A percentile compares a stretch with the other conserved stretches of the same genome.
Conservation (phyloP, 2,329 filamentous ascomycete genomes). For the Alternaria sp. region DNA sequence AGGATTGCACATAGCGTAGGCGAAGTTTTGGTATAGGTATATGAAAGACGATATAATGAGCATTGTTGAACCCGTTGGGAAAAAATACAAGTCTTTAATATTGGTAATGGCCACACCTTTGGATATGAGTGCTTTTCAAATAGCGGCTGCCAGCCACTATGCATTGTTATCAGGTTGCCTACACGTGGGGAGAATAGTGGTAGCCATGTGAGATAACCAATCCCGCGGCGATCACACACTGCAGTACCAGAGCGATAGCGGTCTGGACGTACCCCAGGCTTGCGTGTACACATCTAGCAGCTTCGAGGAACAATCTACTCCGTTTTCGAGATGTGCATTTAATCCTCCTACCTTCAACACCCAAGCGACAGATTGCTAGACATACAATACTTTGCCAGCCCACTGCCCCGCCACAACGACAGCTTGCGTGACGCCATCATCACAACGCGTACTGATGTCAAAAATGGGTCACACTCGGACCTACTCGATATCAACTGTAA, state of each 20-base stretch:
- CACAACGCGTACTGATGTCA: slow-evolving; percentile 4
- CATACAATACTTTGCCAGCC: slow-evolving; percentile 7
- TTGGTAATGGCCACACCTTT: not conserved
- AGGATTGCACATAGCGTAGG: slow-evolving; percentile 17
- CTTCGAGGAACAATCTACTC: slow-evolving; percentile 14
- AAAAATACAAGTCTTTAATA: not conserved
- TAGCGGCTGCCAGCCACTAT: not conserved
- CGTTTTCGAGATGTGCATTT: slow-evolving; percentile 13
- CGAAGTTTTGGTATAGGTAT: slow-evolving; percentile 2
- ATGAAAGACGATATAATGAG: slow-evolving; percentile 10
- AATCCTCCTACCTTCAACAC: slow-evolving; percentile 5
- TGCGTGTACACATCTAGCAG: slow-evolving; percentile 18
- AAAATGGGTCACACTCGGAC: slow-evolving; percentile 43
- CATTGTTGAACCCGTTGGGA: not conserved
- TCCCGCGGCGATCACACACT: slow-evolving; percentile 15
- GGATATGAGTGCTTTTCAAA: not conserved
- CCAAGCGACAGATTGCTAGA: slow-evolving; percentile 2
- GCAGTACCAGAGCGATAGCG: slow-evolving; percentile 32
- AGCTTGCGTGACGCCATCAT: slow-evolving; percentile 9
- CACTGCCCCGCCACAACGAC: slow-evolving; percentile 26
- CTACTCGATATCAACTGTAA: slow-evolving; percentile 50
- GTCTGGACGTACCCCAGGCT: slow-evolving; percentile 17
- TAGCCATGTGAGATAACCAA: slow-evolving; percentile 1
- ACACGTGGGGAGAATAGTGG: slow-evolving; percentile 25
- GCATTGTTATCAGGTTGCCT: not conserved